Base-by-base conservation (phyloP, 208 protist genomes). In the Crithidia bombi region DNA sequence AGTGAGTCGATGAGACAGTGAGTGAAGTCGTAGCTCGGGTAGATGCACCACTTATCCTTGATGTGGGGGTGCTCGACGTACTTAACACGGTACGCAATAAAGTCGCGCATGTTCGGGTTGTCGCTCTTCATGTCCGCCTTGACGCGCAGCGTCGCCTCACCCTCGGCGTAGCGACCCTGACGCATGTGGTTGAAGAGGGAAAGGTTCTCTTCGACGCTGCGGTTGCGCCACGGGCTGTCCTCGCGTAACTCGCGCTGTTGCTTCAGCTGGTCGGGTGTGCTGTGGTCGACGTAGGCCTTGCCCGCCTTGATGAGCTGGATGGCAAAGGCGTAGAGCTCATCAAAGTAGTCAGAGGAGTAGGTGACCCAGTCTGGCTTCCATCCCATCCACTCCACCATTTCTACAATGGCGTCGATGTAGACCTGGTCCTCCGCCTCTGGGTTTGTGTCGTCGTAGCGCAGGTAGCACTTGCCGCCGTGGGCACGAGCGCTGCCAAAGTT, bases 11-110 rank as follows among this genome's bases (percentile, higher is more conserved):
- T 92, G 38, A 99, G 83, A 86, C 99, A 99, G 90, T 99, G 99
- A 33, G 98, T 98, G 80, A 97, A 99, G 88, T 99, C 99, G 85
- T 99, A 99, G 57, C 97, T 98, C 30, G 99, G 99, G 82, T 99
- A 99, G 72, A 99, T 98, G 80, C 97, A 99, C 97, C 97, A 99
- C 65, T 93, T 90, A 72, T 98, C 93, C 69, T 98, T 97, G 33
- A 89, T 82, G 80, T 98, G 93, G 32, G 97, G 97, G 76, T 98
- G 96, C 69, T 83, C 80, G 17, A 81, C 82, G 83, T 96, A 99
- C 80, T 99, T 99, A 65, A 99, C 98, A 64, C 99, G 93, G 77
- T 99, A 99, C 30, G 98, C 98, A 58, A 99, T 90, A 49, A 98
- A 94, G 80, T 99, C 99, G 58, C 99, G 91, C 98, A 99, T 99